Evolutionary conservation across 495 filamentous ascomycete genomes (phyloP), one percentile per base, ranked within the genome.

Genomic region (Hamigera avellanea): DNA sequence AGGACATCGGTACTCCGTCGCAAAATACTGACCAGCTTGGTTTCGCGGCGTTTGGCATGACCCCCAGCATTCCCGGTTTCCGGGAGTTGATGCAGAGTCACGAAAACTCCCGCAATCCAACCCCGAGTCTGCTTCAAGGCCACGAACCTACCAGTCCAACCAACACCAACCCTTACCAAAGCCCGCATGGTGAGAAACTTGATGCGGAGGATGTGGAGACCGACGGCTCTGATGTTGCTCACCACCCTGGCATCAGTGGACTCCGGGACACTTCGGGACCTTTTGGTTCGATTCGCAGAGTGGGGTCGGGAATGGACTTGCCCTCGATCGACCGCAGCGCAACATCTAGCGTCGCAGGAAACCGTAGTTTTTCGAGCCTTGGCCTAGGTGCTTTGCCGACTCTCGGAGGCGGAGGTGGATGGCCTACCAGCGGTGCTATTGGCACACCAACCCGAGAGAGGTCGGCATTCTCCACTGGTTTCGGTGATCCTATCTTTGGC

Each of bases 131-230:
- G 27, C 59, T 66, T 36, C 70, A 71, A 33, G 69, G 59, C 33
- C 65, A 72, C 37, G 83, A 86, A 43, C 79, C 80, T 6, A 72
- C 83, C 42, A 96, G 93, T 50, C 93, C 91, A 25, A 91, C 89
- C 0, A 86, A 94, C 42, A 96, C 91, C 1, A 98, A 98, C 56
- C 93, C 91, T n/a, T 98, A 88, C 50, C 82, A 83, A 44, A 96
- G 89, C 55, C 93, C 91, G 7, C 76, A 83, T n/a, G 80, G 75
- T n/a, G 82, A 87, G 13, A 75, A 76, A 21, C 67, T 67, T 0
- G 78, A 86, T 16, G 67, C 72, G 2, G 81, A 86, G 18, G 81
- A 87, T 41, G 56, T 63, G 28, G 76, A 77, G 28, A 62, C 66
- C 8, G 76, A 80, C 44, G 69, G 65, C 12, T 69, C 69, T 16